phyloP scores from a whole-genome alignment of 768 basidiomycete genomes.

The Lentinula sp. region DNA sequence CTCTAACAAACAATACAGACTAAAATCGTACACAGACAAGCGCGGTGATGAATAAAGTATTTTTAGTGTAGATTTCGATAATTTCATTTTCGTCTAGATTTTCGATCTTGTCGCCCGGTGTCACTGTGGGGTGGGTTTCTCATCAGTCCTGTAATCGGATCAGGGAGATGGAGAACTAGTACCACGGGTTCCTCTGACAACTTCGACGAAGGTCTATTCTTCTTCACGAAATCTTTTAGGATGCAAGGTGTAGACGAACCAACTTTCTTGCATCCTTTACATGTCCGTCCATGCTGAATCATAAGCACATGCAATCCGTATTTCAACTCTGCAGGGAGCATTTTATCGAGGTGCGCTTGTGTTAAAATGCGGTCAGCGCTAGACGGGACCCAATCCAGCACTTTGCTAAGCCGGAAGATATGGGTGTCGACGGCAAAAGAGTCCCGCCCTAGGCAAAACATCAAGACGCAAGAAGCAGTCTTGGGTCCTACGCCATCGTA shows the following conservation, averaged over 20 bases:
- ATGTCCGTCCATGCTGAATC: constrained; percentile 49
- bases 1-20: neutral
- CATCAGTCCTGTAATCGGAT: too few relatives aligned
- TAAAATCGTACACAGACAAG: constrained; percentile 9
- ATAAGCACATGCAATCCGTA: constrained; percentile 54
- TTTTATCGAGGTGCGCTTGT: constrained; percentile 52
- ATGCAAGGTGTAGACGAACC: constrained; percentile 18
- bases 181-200: neutral
- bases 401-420: constrained; percentile 45
- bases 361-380: constrained; percentile 43
- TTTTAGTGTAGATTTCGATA: neutral
- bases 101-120: too few relatives aligned
- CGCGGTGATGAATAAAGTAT: neutral
- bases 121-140: too few relatives aligned
- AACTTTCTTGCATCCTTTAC: constrained; percentile 45
- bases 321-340: constrained; percentile 46
- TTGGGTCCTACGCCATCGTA: constrained; percentile 58
- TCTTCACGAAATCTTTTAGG: constrained; percentile 25
- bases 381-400: constrained; percentile 46
- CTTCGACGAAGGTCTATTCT: neutral
- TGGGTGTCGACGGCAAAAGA: constrained; percentile 65
- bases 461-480: constrained; percentile 56
- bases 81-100: too few relatives aligned
- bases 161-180: neutral
- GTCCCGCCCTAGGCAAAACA: constrained; percentile 55